phyloP scores from a whole-genome alignment of 2,329 filamentous ascomycete genomes.

The Talaromyces pinophilus region DNA sequence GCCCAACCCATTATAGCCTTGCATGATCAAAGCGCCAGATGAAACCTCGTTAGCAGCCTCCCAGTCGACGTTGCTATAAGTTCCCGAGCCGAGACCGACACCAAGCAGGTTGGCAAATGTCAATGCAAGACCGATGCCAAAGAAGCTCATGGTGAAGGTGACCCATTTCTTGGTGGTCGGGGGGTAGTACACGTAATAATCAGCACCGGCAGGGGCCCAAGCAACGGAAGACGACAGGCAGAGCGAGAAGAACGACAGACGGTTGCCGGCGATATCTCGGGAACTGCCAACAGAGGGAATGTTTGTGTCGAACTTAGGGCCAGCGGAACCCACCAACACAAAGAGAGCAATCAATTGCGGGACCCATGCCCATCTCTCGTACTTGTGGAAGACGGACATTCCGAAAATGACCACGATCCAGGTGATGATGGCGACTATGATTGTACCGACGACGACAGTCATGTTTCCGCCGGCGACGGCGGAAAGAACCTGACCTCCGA shows the following conservation, averaged over 20 bases:
- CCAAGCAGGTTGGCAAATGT: conserved; percentile 43
- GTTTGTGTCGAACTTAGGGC: conserved; percentile 39
- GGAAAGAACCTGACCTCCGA: conserved; percentile 50
- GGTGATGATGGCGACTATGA: conserved; percentile 40
- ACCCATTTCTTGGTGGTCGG: conserved; percentile 38
- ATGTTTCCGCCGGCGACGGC: conserved; percentile 42
- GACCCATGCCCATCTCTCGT: conserved; percentile 48
- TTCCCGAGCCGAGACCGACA: conserved; percentile 45
- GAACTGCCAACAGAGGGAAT: conserved; percentile 32
- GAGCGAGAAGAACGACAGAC: conserved; percentile 41
- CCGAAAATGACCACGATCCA: conserved; percentile 43
- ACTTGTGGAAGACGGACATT: conserved; percentile 46
- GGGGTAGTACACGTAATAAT: conserved; percentile 50
- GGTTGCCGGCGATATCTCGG: conserved; percentile 37
- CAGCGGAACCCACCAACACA: conserved; percentile 45
- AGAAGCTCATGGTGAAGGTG: conserved; percentile 42
- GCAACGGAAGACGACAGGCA: conserved; percentile 39
- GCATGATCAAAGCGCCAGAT: conserved; percentile 26
- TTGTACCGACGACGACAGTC: conserved; percentile 42
- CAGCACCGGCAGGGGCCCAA: conserved; percentile 41
- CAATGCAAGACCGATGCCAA: conserved; percentile 38
- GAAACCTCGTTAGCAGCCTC: conserved; percentile 42
- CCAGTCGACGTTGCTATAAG: conserved; percentile 25
- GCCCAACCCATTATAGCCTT: conserved; percentile 31
- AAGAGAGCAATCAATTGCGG: conserved; percentile 46